These are phyloP conservation scores for Metschnikowia matae DNA, from an alignment of 805 yeast genomes.

Conservation along the genomic window DNA sequence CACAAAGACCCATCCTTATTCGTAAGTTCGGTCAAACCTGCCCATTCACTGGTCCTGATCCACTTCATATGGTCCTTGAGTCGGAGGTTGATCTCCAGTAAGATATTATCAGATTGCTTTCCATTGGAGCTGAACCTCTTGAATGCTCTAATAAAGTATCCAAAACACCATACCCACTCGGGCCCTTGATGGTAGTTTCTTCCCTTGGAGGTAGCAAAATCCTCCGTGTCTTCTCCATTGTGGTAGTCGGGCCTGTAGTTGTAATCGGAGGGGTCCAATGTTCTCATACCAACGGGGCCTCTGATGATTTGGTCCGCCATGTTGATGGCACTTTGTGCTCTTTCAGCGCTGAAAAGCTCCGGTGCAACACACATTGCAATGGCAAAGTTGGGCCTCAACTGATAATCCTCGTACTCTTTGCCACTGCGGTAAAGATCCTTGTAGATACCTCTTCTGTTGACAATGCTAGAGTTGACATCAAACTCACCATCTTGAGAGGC, in stretches of 20 bases:
- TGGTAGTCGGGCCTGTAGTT: slow-evolving; percentile 88
- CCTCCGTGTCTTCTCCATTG: slow-evolving; percentile 75
- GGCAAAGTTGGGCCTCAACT: slow-evolving; percentile 85
- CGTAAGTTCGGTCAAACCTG: slow-evolving; percentile 89
- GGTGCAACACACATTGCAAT: slow-evolving; percentile 96
- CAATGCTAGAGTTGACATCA: slow-evolving; percentile 57
- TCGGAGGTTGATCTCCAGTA: slow-evolving; percentile 57
- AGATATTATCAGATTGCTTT: slow-evolving; percentile 48
- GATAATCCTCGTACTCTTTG: slow-evolving; percentile 90
- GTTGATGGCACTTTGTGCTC: slow-evolving; percentile 61
- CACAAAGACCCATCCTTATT: slow-evolving; percentile 83
- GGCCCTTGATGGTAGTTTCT: slow-evolving; percentile 98
- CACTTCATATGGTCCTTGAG: slow-evolving; percentile 63
- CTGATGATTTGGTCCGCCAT: slow-evolving; percentile 70
- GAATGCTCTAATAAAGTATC: slow-evolving; percentile 82
- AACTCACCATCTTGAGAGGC: slow-evolving; percentile 56
- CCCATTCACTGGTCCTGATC: slow-evolving; percentile 81
- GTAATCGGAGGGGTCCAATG: slow-evolving; percentile 88
- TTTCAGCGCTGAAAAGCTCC: slow-evolving; percentile 65
- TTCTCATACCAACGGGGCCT: slow-evolving; percentile 89
- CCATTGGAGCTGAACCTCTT: slow-evolving; percentile 47
- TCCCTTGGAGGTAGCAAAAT: slow-evolving; percentile 92
- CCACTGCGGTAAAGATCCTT: slow-evolving; percentile 81
- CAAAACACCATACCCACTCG: slow-evolving; percentile 94
- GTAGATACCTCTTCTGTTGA: slow-evolving; percentile 91